Evolutionary conservation across 495 filamentous ascomycete genomes (phyloP).

Genomic region (Trichoderma orchidacearum): DNA sequence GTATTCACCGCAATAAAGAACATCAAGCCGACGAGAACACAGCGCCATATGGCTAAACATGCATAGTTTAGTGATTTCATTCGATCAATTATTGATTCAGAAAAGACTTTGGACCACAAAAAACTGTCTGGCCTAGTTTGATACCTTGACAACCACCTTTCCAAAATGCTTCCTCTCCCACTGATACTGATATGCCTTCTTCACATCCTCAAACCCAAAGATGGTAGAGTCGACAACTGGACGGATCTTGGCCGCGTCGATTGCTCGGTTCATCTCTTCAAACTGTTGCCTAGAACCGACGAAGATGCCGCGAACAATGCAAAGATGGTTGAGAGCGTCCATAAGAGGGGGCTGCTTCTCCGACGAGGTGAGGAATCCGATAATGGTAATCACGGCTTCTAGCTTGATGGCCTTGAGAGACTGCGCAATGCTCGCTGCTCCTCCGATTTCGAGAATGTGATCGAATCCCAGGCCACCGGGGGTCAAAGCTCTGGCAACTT

Average conservation of each 20-base stretch:
- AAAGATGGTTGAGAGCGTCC: slow-evolving; percentile 33
- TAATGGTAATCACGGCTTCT: slow-evolving; percentile 44
- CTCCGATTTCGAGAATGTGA: slow-evolving; percentile 49
- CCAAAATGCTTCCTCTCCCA: slow-evolving; percentile 36
- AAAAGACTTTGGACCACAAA: too few species aligned
- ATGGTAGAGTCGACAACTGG: slow-evolving; percentile 46
- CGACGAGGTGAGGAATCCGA: slow-evolving; percentile 18
- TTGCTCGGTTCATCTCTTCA: slow-evolving; percentile 43
- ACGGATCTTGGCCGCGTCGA: slow-evolving; percentile 47
- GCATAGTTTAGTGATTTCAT: too few species aligned
- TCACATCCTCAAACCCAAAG: slow-evolving; percentile 39
- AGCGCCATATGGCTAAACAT: too few species aligned
- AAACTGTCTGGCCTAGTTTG: too few species aligned
- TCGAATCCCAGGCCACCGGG: slow-evolving; percentile 37
- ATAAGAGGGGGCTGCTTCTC: slow-evolving; percentile 18
- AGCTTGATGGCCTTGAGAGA: slow-evolving; percentile 41
- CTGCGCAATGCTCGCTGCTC: slow-evolving; percentile 38
- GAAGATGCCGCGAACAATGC: slow-evolving; percentile 41
- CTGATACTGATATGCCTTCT: slow-evolving; percentile 20
- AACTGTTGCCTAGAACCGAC: slow-evolving; percentile 43
- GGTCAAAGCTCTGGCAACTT: slow-evolving; percentile 14
- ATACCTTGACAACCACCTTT: slow-evolving; percentile 45
- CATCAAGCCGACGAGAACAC: too few species aligned
- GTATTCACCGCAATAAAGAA: too few species aligned
- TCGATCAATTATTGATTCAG: too few species aligned